Base-by-base conservation (phyloP, 2,329 filamentous ascomycete species). In the Fusarium circinatum region DNA sequence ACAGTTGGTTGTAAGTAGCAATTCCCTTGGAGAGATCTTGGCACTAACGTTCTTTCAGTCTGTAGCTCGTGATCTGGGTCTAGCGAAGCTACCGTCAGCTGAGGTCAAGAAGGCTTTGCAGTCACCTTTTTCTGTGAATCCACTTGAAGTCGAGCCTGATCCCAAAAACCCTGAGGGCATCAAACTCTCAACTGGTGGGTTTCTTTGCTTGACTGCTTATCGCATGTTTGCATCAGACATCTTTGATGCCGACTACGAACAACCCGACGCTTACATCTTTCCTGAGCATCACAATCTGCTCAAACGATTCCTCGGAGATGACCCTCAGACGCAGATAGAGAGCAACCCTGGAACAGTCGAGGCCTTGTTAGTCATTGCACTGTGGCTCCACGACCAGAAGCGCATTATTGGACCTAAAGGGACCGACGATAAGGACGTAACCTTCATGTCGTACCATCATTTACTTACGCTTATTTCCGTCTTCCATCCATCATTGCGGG, bases 401-500 rank as follows among this genome's bases (percentile, higher is more conserved):
- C 82, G 83, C 36, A 80, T 88, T 62, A 80, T 68, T 26, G 62
- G 66, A 4, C 60, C 55, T 9, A 70, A 82, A 65, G 75, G 80
- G 64, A 56, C 82, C 61, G 79, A 78, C 60, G 80, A 75, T 59
- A 81, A 78, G 60, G 83, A 80, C 55, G 82, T 79, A 30, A 84
- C 86, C 44, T 90, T 88, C 71, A 89, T 92, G 85, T 82, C 86
- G 5, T 90, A 91, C 79, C 87, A 91, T 71, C 90, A 92, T 79
- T 81, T 88, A 69, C 74, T 90, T 26, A 90, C 88, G 1, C 85
- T 91, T 41, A 82, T 89, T 51, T 85, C 88, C 32, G 85, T 90
- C 39, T 90, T 90, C 74, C 89, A 91, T 77, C 86, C 86, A 2
- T 83, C 85, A 24, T 78, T 90, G 9, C 83, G 84, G 20, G 86